Evolutionary conservation across 805 yeast species (phyloP).

Genomic region (Sungouiozyma ichnusensis): DNA sequence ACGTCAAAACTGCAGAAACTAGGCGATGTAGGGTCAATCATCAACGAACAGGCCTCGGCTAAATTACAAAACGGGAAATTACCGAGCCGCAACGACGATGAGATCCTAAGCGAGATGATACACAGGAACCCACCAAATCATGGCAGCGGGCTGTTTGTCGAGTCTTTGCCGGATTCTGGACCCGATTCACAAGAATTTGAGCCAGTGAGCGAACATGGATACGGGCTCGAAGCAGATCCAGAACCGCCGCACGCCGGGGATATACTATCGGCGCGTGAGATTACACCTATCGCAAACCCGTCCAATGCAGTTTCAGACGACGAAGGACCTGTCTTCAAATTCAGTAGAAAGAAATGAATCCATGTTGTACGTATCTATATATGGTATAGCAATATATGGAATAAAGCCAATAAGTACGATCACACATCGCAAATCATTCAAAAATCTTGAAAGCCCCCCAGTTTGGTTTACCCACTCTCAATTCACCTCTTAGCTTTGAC

Average conservation of each 20-base stretch:
- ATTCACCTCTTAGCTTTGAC: conserved; percentile 22
- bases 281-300: too few relatives aligned
- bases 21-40: neutral
- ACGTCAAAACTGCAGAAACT: conserved; percentile 1
- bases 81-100: neutral
- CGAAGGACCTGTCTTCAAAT: conserved; percentile 30
- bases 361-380: too few relatives aligned
- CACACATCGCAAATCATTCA: neutral
- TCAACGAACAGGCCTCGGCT: neutral
- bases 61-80: conserved; percentile 2
- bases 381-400: neutral
- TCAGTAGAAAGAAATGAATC: conserved; percentile 21
- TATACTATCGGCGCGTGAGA: too few relatives aligned
- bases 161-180: neutral
- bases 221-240: too few relatives aligned
- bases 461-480: conserved; percentile 23
- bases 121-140: neutral
- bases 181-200: conserved; percentile 5
- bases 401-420: neutral
- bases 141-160: conserved; percentile 10
- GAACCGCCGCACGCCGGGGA: too few relatives aligned
- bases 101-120: neutral
- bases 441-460: conserved; percentile 16
- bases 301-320: conserved; percentile 10
- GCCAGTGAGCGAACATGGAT: too few relatives aligned